Base-by-base conservation (phyloP, 1,139 yeast species). In the Taphrina wiesneri region DNA sequence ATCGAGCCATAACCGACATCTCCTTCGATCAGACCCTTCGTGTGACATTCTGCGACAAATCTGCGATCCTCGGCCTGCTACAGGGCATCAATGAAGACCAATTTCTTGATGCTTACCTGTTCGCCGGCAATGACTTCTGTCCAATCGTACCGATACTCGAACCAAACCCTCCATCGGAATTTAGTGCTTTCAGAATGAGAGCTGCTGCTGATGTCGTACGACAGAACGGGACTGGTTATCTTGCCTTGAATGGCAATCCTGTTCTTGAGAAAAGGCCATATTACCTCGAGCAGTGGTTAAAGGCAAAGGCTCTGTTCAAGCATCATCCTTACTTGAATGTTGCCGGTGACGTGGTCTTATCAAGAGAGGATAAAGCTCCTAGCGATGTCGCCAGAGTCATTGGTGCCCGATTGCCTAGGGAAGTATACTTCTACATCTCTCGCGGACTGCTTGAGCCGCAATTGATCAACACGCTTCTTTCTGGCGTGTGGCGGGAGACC, bases 361-460 rank as follows among this genome's bases (percentile, higher is more conserved):
- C 80, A 70, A 78, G 74, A 19, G 75, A 74, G 56, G 75, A 71
- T 34, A 72, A 70, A 30, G 80, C 86, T 32, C 98, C 98, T 4
- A 83, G 84, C 69, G 96, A 91, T 75, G 80, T 90, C 25, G 96
- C 90, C 73, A 93, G 87, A 61, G 83, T 92, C 64, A 82, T 93
- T 63, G 91, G 96, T 3, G 92, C 89, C 75, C 83, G 95, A 73
- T 80, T 93, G 65, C 96, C 98, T 0, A 89, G 91, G 57, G 98
- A 92, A 76, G 80, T 88, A 56, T 87, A 85, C 74, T 90, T 87
- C 74, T 93, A 91, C 76, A 85, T 86, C 73, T 86, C 96, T 0
- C 77, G 88, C 65, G 99, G 98, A 0, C 75, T 92, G 51, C 78
- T 88, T 28, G 85, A 88, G 6, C 80, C 88, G 6, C 85, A 84